Evolutionary conservation across 148 eudicot genomes (phyloP), one percentile per base, ranked within the genome.

Genomic region (Beta vulgaris): DNA sequence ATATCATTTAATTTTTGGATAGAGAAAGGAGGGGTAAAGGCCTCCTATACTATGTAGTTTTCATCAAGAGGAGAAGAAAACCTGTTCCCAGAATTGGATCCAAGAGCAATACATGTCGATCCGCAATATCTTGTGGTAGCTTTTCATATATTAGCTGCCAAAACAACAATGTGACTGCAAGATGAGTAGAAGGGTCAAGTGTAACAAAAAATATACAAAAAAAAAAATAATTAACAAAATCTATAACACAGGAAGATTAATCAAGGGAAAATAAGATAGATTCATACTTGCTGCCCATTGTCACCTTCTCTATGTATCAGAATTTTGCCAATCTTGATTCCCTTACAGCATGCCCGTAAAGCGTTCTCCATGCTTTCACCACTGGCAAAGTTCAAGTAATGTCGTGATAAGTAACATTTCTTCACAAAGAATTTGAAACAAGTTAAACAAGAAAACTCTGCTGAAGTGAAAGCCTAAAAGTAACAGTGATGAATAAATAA

Each of bases 331-430:
- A 94, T 88, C 78, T 94, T 94, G 46, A 94, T 91, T 68, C 98
- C 98, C 77, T 94, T 94, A 73, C 98, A 94, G 80, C 98, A 94
- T 71, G 98, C 98, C 43, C 98, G 84, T 82, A 92, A 78, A 63
- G 98, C 98, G 81, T 94, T 94, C 79, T 94, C 98, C 98, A 94
- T 94, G 78, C 98, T 94, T 84, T 94, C 98, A 42, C 98, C 98
- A 77, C 98, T 94, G 82, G n/a, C 55, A 69, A 73, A 23, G 72
- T 54, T 26, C 67, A n/a, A 42, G 74, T 53, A 3, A 35, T 5
- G 49, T 21, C 3, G 31, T 51, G 31, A 63, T n/a, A n/a, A n/a
- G n/a, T n/a, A n/a, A n/a, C n/a, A n/a, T n/a, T n/a, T n/a, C n/a
- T n/a, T n/a, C n/a, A n/a, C 61, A 72, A 55, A 49, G 32, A 63